Base-by-base conservation (phyloP, 805 yeast genomes). In the Metschnikowia proteae region DNA sequence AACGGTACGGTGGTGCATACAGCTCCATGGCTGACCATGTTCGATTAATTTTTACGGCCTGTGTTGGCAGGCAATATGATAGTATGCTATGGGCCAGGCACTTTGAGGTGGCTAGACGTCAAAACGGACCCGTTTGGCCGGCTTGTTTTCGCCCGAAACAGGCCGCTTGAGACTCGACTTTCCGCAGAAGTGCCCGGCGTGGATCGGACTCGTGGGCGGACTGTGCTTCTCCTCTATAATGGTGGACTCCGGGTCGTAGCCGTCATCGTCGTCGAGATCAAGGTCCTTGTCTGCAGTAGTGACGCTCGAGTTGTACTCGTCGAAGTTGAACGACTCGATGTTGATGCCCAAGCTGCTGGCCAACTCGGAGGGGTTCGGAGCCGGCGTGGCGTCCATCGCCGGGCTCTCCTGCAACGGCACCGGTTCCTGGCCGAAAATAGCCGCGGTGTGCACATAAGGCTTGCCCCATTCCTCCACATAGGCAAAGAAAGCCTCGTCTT, bases 51-150 rank as follows among this genome's bases (percentile, higher is more conserved):
- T 17, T 17, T 17, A 17, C 17, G 17, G 17, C 17, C 17, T 17
- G 17, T 17, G 17, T 17, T 17, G 17, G 17, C 17, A 17, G 17
- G 17, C 2, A 17, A 17, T 17, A 17, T 17, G 17, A 17, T 17
- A 17, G 17, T 17, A 17, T 17, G 17, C 17, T 17, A 17, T 17
- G 17, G 17, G 17, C 17, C 17, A 17, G 17, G 17, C 17, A 17
- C 17, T 17, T 17, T 17, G 17, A 1, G 17, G 17, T 17, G 26
- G 13, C 31, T 42, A 55, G 6, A 53, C 54, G 26, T 57, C 66
- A 48, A 70, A 71, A 40, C 75, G 57, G 1, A 71, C 75, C 37
- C 66, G 56, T 53, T 71, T 69, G 6, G 54, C 56, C 9, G 51
- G 51, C 40, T 49, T 45, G 33, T 48, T 50, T 13, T 56, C 59